Evolutionary conservation across 2,329 filamentous ascomycete species (phyloP), one percentile per base, ranked within the genome.

Genomic region (Talaromyces piceae): DNA sequence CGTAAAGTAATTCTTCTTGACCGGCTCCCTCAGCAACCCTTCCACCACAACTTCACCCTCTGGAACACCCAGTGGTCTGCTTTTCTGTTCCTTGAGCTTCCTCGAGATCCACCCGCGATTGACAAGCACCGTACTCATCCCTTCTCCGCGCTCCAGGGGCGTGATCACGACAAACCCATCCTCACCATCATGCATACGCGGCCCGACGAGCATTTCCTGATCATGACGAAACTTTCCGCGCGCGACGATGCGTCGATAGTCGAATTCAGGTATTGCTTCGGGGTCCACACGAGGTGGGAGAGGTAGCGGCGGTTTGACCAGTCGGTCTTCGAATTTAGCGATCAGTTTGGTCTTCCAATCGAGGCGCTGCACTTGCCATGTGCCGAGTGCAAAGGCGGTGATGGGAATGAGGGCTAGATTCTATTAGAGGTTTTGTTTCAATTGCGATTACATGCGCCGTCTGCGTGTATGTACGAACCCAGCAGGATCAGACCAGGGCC

Each of bases 1-100:
- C 51, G 93, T 98, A 68, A 98, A 98, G 80, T 91, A 86, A 68
- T 98, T 98, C 78, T 91, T 95, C 79, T 95, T 93, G 81, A 88
- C 95, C 7, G 91, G 91, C 72, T 93, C 83, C 54, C 93, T 74
- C 66, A 98, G 67, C 66, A 98, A 63, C 0, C 93, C 93, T 71
- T 95, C 84, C 2, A 98, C 83, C 0, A 78, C 80, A 8, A 97
- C 84, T 61, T 86, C 81, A 0, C 83, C 88, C 45, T 63, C 67
- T 0, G 87, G 86, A 58, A 97, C 59, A 1, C 83, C 82, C 22
- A 82, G 79, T 0, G 78, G 73, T 31, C 88, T 73, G 51, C 76
- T 73, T 58, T 73, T 73, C 71, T 91, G 86, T 54, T 80, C 71
- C 50, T 79, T 79, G 61, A 86, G 77, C 58, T 83, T 83, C 75